phyloP scores from a whole-genome alignment of 495 filamentous ascomycete genomes.

The Podospora appendiculata region DNA sequence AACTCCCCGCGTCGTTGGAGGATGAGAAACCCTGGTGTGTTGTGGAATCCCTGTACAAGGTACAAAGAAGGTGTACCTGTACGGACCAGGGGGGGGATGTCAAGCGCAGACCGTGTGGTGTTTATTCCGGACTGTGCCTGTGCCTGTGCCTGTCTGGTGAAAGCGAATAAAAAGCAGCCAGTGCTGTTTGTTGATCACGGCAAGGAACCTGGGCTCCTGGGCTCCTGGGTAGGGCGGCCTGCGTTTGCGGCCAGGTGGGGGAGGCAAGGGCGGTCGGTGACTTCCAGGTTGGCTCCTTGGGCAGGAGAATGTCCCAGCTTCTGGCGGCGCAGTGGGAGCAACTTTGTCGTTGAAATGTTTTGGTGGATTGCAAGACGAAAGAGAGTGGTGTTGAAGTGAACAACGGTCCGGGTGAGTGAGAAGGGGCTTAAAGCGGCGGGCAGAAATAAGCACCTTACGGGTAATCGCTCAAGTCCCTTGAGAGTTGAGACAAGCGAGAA shows the following conservation, averaged over 20 bases:
- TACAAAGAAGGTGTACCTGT: too few relatives aligned
- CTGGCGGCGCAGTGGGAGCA: not conserved
- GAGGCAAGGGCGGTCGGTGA: not conserved
- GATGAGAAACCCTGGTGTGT: constrained; percentile 9
- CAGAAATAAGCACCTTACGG: constrained; percentile 15
- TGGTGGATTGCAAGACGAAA: not conserved
- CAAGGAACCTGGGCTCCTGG: not conserved
- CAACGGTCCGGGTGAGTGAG: constrained; percentile 10
- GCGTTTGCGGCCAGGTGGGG: constrained; percentile 15
- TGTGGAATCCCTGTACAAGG: constrained; percentile 12
- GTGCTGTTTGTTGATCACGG: constrained; percentile 11
- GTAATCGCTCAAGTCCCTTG: too few relatives aligned
- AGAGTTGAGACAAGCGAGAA: constrained; percentile 19
- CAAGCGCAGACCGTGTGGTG: too few relatives aligned
- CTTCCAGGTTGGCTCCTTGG: too few relatives aligned
- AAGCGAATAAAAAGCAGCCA: constrained; percentile 7
- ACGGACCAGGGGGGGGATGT: too few relatives aligned
- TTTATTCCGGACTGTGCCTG: too few relatives aligned
- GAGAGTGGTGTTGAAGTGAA: constrained; percentile 3
- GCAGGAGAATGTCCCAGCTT: not conserved
- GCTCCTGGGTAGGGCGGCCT: constrained; percentile 6
- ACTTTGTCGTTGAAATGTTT: not conserved
- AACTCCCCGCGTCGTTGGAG: constrained; percentile 13
- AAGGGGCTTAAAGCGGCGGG: constrained; percentile 23
- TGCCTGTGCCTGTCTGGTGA: not conserved